Evolutionary conservation across 768 basidiomycete species (phyloP).

Genomic region (Lyophyllum decastes): DNA sequence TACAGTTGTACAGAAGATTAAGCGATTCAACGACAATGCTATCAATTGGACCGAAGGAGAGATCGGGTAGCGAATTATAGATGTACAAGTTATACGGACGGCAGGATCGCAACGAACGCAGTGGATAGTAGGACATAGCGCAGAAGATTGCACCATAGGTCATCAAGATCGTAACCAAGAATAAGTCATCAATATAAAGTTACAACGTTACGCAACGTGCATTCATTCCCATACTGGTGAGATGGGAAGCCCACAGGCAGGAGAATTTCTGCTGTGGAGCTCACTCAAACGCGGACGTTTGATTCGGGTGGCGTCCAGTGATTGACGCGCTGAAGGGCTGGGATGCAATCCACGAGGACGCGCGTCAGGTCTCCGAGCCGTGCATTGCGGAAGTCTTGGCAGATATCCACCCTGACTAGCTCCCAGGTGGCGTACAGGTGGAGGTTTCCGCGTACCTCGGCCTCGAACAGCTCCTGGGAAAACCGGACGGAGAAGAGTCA

Average conservation of each 20-base stretch:
- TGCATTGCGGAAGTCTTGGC: background rate
- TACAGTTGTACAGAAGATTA: too few species aligned
- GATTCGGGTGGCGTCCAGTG: background rate
- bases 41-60: background rate
- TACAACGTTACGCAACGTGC: background rate
- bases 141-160: background rate
- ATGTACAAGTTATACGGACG: background rate
- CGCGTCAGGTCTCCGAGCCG: conserved; percentile 1
- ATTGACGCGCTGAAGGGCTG: conserved; percentile 9
- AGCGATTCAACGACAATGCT: too few species aligned
- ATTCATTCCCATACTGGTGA: background rate
- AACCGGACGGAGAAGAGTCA: background rate
- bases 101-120: too few species aligned
- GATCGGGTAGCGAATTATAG: background rate
- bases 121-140: background rate
- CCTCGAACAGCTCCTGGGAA: conserved; percentile 11
- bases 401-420: conserved; percentile 8
- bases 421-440: conserved; percentile 12
- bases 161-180: background rate
- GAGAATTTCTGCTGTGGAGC: background rate
- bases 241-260: background rate
- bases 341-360: conserved; percentile 14
- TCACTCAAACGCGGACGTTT: background rate
- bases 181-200: background rate
- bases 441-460: conserved; percentile 1